Evolutionary conservation across 208 protist species (phyloP), one percentile per base, ranked within the genome.

Genomic region (Sergeia podlipaevii): DNA sequence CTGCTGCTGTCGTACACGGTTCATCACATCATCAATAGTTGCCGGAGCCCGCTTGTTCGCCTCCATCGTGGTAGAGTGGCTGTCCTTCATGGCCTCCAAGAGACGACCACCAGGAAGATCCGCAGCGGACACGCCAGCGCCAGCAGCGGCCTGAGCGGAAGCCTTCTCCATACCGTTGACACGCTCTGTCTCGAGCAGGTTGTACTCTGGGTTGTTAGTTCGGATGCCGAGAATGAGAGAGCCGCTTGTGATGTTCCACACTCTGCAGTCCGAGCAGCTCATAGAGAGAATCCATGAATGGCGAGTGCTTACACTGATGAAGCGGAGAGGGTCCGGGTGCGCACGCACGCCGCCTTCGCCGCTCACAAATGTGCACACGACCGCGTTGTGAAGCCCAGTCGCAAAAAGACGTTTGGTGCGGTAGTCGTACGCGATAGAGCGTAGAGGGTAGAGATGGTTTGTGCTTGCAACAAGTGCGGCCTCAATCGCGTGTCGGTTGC

Each of bases 351-450:
- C 76, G 15, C 67, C 71, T 27, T 77, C 58, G 1, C 79, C 79
- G 42, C 75, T 72, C 47, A 75, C 46, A 43, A 91, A 91, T 23
- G 74, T 80, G 50, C 83, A 84, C 6, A 88, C 57, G 15, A 80
- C 78, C 15, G 68, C 76, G 65, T 91, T 91, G 43, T 60, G 65
- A 23, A 65, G 55, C 24, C 83, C 83, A 36, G 77, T 74, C n/a
- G 75, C 79, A 55, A 88, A 74, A 10, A 91, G 60, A 36, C 77
- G 76, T 46, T 72, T 70, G 10, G 72, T 61, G 2, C 49, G 60
- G 38, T 74, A 61, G 66, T 88, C 81, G 64, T 85, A 91, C 4
- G 83, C 78, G 13, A 80, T 51, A 36, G 60, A 65, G 45, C 69
- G 64, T 46, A 75, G 70, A 1, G 77, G 77, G 32, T 72, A 55